Conservation (phyloP, 768 basidiomycete genomes). For the Dioszegia hungarica region DNA sequence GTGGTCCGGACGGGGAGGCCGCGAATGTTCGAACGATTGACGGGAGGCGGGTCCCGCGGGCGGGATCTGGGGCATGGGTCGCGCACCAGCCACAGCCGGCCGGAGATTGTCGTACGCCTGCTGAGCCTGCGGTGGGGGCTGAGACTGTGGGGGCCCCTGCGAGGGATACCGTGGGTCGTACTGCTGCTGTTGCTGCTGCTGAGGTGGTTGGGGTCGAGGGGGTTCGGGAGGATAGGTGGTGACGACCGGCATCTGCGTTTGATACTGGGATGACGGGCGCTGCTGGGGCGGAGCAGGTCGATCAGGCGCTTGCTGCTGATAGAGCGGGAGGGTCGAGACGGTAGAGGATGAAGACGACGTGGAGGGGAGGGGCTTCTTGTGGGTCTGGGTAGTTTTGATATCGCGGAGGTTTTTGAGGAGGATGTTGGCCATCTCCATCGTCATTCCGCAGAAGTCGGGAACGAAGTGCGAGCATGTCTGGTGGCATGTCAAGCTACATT, state of each 20-base stretch:
- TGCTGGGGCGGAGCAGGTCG: conserved; percentile 15
- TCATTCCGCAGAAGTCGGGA: conserved; percentile 99
- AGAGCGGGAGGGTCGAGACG: conserved; percentile 26
- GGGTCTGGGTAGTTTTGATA: conserved; percentile 61
- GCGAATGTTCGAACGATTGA: background rate
- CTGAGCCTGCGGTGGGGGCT: conserved; percentile 21
- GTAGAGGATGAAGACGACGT: conserved; percentile 33
- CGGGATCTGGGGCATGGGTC: conserved; percentile 33
- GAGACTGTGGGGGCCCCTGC: conserved; percentile 28
- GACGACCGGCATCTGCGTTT: conserved; percentile 3
- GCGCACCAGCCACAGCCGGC: conserved; percentile 15
- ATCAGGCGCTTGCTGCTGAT: conserved; percentile 13
- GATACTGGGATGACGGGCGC: conserved; percentile 12
- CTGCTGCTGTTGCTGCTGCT: conserved; percentile 16
- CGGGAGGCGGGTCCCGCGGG: background rate
- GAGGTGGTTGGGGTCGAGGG: conserved; percentile 5
- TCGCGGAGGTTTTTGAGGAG: conserved; percentile 83
- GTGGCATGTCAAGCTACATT: conserved; percentile 95
- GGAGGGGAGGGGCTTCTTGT: conserved; percentile 40
- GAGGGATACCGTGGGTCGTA: conserved; percentile 9
- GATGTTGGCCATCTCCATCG: conserved; percentile 97
- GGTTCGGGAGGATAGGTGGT: conserved; percentile 1
- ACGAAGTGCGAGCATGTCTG: conserved; percentile 96
- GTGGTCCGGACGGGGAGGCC: conserved; percentile 3
- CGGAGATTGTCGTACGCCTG: conserved; percentile 14